A percentile compares a stretch with the other conserved stretches of the same genome.
These are phyloP conservation scores for Botrytis paeoniae DNA, from an alignment of 2,329 filamentous ascomycete species.

Conservation along the genomic window DNA sequence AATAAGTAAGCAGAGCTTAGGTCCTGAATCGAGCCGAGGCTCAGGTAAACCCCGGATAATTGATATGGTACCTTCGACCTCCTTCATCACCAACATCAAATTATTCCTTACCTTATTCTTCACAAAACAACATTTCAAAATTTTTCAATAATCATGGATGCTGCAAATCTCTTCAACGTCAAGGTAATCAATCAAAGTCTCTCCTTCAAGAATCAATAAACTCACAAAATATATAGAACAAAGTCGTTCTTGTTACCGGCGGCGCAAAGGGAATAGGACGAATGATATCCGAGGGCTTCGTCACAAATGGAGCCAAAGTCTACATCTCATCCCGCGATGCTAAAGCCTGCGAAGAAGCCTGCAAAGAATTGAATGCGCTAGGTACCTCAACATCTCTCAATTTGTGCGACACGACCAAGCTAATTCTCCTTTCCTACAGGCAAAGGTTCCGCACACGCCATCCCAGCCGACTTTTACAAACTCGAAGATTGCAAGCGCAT, in stretches of 20 bases:
- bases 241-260: constrained; percentile 58
- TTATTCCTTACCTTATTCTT: not conserved
- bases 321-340: constrained; percentile 68
- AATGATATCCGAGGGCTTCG: constrained; percentile 66
- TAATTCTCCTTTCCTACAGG: constrained; percentile 30
- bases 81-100: not conserved
- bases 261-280: constrained; percentile 62
- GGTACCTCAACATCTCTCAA: constrained; percentile 24
- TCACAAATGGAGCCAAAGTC: constrained; percentile 63
- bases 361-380: constrained; percentile 53
- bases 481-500: constrained; percentile 58
- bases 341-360: constrained; percentile 57
- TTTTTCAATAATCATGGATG: constrained; percentile 47
- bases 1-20: not conserved
- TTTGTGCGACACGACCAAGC: not conserved
- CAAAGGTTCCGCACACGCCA: constrained; percentile 54
- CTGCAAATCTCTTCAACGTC: constrained; percentile 54
- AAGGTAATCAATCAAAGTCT: constrained; percentile 44
- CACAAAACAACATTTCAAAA: not conserved
- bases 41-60: not conserved
- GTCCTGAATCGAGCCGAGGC: not conserved
- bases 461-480: constrained; percentile 60
- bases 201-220: not conserved
- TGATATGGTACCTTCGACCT: not conserved
- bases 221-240: constrained; percentile 40